Evolutionary conservation across 1,139 yeast genomes (phyloP).

Genomic region (Hemisphaericaspora subhashii): DNA sequence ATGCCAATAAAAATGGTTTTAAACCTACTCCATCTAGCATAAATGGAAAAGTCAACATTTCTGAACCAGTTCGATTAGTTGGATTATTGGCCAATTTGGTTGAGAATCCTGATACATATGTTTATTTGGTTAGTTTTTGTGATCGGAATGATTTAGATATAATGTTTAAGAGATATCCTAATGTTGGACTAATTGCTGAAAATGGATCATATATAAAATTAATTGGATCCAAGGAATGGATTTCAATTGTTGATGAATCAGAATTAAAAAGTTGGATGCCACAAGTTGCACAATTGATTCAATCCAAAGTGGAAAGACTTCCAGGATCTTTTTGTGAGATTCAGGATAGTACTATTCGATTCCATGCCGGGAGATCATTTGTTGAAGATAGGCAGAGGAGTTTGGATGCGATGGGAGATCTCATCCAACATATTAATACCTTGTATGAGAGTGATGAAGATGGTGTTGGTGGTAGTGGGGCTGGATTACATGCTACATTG

Average conservation of each 20-base stretch:
- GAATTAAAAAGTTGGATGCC: slow-evolving; percentile 61
- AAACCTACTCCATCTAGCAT: slow-evolving; percentile 20
- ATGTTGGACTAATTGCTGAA: slow-evolving; percentile 84
- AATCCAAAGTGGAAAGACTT: slow-evolving; percentile 70
- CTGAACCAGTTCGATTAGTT: slow-evolving; percentile 51
- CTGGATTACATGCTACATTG: slow-evolving; percentile 76
- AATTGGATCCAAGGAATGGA: slow-evolving; percentile 60
- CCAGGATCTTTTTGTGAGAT: slow-evolving; percentile 76
- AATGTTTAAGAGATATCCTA: slow-evolving; percentile 64
- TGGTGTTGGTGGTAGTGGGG: slow-evolving; percentile 20
- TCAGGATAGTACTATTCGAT: slow-evolving; percentile 73
- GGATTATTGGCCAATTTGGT: slow-evolving; percentile 51
- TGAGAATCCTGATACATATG: slow-evolving; percentile 53
- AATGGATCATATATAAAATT: slow-evolving; percentile 76
- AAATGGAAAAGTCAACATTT: slow-evolving; percentile 27
- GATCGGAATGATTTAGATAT: slow-evolving; percentile 65
- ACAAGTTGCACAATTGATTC: slow-evolving; percentile 57
- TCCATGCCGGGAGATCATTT: slow-evolving; percentile 65
- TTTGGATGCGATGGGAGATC: slow-evolving; percentile 73
- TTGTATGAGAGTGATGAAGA: slow-evolving; percentile 51
- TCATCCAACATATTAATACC: slow-evolving; percentile 82
- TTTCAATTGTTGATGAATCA: slow-evolving; percentile 55
- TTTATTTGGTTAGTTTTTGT: slow-evolving; percentile 69
- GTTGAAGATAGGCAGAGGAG: slow-evolving; percentile 68
- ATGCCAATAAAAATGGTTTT: slow-evolving; percentile 16